Evolutionary conservation across 441 rosid genomes (phyloP), one percentile per base, ranked within the genome.

Genomic region (Lepidium campestre): DNA sequence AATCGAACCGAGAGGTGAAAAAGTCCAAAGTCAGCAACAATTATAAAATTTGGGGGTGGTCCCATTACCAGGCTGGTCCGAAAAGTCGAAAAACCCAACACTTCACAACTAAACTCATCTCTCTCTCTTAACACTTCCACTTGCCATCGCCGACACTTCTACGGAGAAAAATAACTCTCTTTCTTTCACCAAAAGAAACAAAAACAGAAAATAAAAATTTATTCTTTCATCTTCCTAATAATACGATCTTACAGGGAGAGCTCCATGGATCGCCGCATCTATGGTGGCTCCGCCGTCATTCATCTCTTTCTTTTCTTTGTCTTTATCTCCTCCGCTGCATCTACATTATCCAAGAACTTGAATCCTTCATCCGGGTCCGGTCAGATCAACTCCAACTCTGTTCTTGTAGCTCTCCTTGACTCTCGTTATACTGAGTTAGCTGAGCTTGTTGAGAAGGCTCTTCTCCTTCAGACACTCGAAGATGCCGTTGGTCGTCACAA

Each of bases 371-470:
- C 89, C 87, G 86, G 88, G 70, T 93, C 86, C 81, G 74, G 78
- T 42, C 91, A 82, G 68, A 83, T 86, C 61, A 86, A 83, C 79
- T 86, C 91, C 39, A 83, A 86, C 62, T 86, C 91, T 2, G 82
- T 86, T 46, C 84, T 86, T 27, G 86, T 86, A 10, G 88, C 91
- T 40, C 81, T 86, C 9, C 86, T 86, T 41, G 91, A 86, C 76
- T 86, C 91, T 13, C 91, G 78, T 76, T 86, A 83, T 70, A 86
- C 91, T 0, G 88, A 83, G 48, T 78, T 86, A 48, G 76, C 88
- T 13, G 91, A 86, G 76, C 79, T 86, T 25, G 82, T 86, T 34
- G 91, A 86, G 76, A 86, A 86, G 40, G 91, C 85, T 64, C 83
- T 86, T 34, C 78, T 86, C 23, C 77, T 86, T 14, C 86, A 80